Evolutionary conservation across 495 filamentous ascomycete genomes (phyloP).

Genomic region (Cudoniella acicularis): DNA sequence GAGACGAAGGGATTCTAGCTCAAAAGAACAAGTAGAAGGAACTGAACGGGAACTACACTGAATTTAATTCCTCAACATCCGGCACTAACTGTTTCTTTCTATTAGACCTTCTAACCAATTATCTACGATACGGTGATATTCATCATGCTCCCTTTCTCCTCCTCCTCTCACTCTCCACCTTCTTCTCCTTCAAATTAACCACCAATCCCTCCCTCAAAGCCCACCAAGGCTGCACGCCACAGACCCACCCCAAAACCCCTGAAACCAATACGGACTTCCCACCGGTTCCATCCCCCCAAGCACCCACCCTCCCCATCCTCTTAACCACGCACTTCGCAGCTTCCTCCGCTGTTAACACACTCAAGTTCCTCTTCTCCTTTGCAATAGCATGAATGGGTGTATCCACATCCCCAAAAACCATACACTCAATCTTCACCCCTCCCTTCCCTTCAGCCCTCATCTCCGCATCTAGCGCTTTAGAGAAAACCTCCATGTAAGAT

Average conservation of each 20-base stretch:
- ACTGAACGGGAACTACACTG: too few species aligned
- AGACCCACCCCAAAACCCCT: not conserved
- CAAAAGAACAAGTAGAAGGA: too few species aligned
- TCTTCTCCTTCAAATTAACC: not conserved
- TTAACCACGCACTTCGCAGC: constrained; percentile 30
- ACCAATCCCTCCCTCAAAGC: not conserved
- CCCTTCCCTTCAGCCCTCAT: constrained; percentile 23
- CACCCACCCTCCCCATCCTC: constrained; percentile 23
- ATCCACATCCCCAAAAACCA: constrained; percentile 28
- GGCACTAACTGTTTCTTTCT: too few species aligned
- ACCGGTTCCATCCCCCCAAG: not conserved
- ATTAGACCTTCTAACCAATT: too few species aligned
- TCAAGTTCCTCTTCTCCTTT: constrained; percentile 18
- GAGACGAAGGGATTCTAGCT: too few species aligned
- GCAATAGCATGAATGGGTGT: constrained; percentile 25
- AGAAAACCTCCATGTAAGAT: constrained; percentile 36
- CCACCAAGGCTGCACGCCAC: constrained; percentile 5
- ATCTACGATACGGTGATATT: too few species aligned
- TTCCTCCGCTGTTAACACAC: constrained; percentile 21
- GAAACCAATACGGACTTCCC: not conserved
- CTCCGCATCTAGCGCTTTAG: constrained; percentile 29
- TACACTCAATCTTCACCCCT: constrained; percentile 30
- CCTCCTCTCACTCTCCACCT: not conserved
- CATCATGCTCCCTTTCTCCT: too few species aligned
- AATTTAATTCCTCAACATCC: too few species aligned